These are phyloP conservation scores for Alternaria ventricosa DNA, from an alignment of 2,329 filamentous ascomycete species.

Conservation along the genomic window DNA sequence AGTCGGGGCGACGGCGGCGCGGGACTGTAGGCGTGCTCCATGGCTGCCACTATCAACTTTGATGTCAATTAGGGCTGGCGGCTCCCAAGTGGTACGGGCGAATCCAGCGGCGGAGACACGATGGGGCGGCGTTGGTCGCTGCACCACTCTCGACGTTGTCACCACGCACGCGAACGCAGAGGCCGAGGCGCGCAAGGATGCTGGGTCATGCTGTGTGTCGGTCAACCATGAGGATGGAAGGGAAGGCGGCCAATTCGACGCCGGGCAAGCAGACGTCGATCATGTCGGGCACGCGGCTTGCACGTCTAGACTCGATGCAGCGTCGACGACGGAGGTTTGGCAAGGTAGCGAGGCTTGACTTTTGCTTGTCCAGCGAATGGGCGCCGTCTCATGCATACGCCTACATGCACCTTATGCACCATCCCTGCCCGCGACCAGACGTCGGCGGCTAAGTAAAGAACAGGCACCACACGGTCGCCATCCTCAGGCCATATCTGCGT, in stretches of 20 bases:
- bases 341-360: conserved; percentile 26
- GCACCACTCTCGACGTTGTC: conserved; percentile 20
- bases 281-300: conserved; percentile 17
- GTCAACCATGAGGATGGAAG: conserved; percentile 15
- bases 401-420: conserved; percentile 15
- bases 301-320: conserved; percentile 9
- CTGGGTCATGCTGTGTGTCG: conserved; percentile 15
- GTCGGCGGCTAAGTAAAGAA: conserved; percentile 24
- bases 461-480: background rate
- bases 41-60: conserved; percentile 16
- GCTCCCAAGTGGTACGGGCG: conserved; percentile 33
- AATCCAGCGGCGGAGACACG: conserved; percentile 25
- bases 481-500: background rate
- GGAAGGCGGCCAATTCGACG: conserved; percentile 25
- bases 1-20: conserved; percentile 27
- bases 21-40: conserved; percentile 14
- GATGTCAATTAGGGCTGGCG: conserved; percentile 25
- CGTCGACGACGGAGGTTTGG: conserved; percentile 16
- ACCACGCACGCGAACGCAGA: conserved; percentile 18
- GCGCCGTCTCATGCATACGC: conserved; percentile 13
- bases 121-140: conserved; percentile 14
- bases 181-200: conserved; percentile 15
- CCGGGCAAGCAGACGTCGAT: conserved; percentile 22
- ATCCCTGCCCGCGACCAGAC: conserved; percentile 14
- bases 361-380: conserved; percentile 23